These are phyloP conservation scores for Cryptococcus sp. DNA, from an alignment of 1,284 basidiomycete genomes.

Conservation along the genomic window DNA sequence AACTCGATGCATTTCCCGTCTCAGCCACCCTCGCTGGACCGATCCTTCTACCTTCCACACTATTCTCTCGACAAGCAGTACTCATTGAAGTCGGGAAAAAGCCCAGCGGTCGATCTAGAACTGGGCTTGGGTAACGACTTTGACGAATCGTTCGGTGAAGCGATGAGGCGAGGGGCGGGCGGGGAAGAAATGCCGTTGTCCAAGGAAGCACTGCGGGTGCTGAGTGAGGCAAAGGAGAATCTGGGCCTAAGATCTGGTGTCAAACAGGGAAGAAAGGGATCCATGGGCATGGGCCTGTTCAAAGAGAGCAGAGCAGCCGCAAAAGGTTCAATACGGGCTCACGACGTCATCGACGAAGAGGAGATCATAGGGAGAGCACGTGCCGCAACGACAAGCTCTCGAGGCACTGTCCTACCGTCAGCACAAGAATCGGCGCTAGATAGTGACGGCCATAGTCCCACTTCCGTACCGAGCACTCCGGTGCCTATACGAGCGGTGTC, in stretches of 20 bases:
- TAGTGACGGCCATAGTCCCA: constrained; percentile 3
- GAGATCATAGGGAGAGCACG: constrained; percentile 10
- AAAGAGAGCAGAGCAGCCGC: constrained; percentile 39
- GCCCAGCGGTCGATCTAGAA: constrained; percentile 35
- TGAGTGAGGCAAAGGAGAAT: constrained; percentile 49
- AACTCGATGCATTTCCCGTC: constrained; percentile 37
- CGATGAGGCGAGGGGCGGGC: constrained; percentile 40
- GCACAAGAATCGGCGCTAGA: constrained; percentile 1
- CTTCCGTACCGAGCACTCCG: constrained; percentile 11
- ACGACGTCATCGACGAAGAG: constrained; percentile 1
- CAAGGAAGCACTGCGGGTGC: constrained; percentile 43
- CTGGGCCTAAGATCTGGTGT: constrained; percentile 28
- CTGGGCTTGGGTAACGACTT: constrained; percentile 49
- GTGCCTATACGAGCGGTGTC: constrained; percentile 15
- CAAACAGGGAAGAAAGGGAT: constrained; percentile 53
- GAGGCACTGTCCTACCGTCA: constrained; percentile 1
- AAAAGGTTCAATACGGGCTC: constrained; percentile 14
- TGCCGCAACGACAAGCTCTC: constrained; percentile 11
- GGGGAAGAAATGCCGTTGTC: constrained; percentile 48
- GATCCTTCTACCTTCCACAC: constrained; percentile 46
- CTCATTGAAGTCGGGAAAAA: constrained; percentile 27
- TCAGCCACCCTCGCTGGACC: constrained; percentile 7
- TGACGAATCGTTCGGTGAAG: constrained; percentile 48
- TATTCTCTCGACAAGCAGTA: constrained; percentile 52
- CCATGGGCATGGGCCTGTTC: constrained; percentile 55